These are phyloP conservation scores for Elasticomyces elasticus DNA, from an alignment of 495 filamentous ascomycete species.

Conservation along the genomic window DNA sequence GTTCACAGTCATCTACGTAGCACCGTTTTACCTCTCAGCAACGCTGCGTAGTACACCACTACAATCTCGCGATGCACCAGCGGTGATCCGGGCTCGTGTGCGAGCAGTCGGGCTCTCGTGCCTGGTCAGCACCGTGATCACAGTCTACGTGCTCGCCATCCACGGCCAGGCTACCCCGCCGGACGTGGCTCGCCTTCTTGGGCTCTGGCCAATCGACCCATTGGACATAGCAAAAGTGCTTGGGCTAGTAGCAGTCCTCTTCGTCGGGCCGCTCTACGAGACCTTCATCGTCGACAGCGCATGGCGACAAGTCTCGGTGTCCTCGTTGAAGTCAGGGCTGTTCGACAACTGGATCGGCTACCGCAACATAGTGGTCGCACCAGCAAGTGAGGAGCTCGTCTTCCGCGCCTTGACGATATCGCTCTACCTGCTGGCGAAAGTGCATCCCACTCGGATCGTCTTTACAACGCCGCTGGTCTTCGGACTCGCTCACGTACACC, in stretches of 20 bases:
- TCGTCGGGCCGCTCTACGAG: conserved; percentile 76
- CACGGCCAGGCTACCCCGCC: conserved; percentile 36
- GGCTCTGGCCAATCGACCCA: conserved; percentile 63
- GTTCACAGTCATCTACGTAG: conserved; percentile 78
- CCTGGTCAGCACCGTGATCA: conserved; percentile 47
- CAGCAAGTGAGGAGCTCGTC: conserved; percentile 83
- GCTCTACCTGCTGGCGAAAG: conserved; percentile 62
- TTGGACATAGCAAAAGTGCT: conserved; percentile 49
- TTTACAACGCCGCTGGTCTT: conserved; percentile 83
- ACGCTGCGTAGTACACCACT: conserved; percentile 70
- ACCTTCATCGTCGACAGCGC: conserved; percentile 57
- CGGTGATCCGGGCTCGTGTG: conserved; percentile 80
- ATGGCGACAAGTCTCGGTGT: conserved; percentile 55
- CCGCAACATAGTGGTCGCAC: conserved; percentile 57
- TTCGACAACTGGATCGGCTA: conserved; percentile 42
- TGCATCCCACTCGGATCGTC: conserved; percentile 39
- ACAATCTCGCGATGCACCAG: conserved; percentile 77
- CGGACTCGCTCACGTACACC: conserved; percentile 88
- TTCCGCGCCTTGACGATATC: conserved; percentile 80
- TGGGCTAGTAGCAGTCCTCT: conserved; percentile 66
- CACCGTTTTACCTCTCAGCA: conserved; percentile 77
- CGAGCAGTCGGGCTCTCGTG: conserved; percentile 65
- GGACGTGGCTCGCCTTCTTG: conserved; percentile 55
- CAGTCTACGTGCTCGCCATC: conserved; percentile 49
- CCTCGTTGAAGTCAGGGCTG: conserved; percentile 13